Evolutionary conservation across 192 early-diverging fungal genomes (phyloP).

Genomic region (Coemansia umbellata): DNA sequence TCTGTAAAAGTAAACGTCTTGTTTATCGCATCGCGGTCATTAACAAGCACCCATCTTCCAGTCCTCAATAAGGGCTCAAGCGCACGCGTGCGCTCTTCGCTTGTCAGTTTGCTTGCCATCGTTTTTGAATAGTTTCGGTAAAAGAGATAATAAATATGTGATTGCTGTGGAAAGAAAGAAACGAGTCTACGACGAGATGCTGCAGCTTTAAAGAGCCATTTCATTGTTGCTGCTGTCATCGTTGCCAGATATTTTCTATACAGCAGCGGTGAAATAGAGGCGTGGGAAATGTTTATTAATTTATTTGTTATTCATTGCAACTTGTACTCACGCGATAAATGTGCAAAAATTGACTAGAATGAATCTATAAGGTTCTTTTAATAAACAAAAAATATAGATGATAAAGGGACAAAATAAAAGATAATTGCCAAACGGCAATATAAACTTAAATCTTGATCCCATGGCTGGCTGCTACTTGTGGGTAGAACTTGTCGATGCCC

Average conservation of each 20-base stretch:
- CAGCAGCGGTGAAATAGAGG: background rate
- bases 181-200: no score
- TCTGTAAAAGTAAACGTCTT: slow-evolving; percentile 76
- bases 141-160: no score
- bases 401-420: background rate
- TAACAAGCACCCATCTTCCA: slow-evolving; percentile 61
- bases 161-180: no score
- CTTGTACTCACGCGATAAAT: no score
- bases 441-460: slow-evolving; percentile 18
- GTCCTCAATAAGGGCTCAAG: slow-evolving; percentile 25
- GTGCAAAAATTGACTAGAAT: no score
- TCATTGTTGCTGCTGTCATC: background rate
- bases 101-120: slow-evolving; percentile 26
- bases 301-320: no score
- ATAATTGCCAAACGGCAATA: background rate
- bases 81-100: slow-evolving; percentile 17
- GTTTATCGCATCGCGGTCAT: slow-evolving; percentile 65
- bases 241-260: no score
- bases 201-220: no score
- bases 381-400: background rate
- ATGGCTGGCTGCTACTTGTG: slow-evolving; percentile 33
- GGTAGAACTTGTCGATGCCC: slow-evolving; percentile 24
- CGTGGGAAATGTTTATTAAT: background rate
- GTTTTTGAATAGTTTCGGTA: background rate
- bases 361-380: background rate